A percentile compares a stretch with the other conserved stretches of the same genome.
Conservation (phyloP, 805 yeast genomes). For the Wickerhamia fluorescens region DNA sequence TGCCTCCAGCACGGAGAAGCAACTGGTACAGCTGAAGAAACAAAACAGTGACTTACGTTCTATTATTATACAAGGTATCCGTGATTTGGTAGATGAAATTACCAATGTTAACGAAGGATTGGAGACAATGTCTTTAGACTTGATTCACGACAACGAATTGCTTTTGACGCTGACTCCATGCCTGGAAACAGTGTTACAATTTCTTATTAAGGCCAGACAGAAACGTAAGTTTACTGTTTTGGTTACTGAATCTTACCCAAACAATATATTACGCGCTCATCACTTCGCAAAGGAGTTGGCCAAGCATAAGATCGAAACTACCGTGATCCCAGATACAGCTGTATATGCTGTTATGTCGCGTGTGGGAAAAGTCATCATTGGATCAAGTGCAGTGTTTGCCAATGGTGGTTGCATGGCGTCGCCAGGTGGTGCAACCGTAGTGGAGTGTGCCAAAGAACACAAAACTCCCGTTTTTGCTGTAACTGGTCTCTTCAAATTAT, state of each 20-base stretch:
- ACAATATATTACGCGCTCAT: conserved; percentile 72
- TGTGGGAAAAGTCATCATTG: conserved; percentile 92
- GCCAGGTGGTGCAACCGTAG: conserved; percentile 87
- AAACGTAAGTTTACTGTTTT: conserved; percentile 89
- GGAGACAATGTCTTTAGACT: conserved; percentile 83
- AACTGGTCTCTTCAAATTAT: conserved; percentile 87
- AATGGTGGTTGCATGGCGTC: conserved; percentile 92
- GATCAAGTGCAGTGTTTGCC: conserved; percentile 87
- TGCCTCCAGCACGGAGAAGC: conserved; percentile 16
- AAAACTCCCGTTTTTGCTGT: conserved; percentile 95
- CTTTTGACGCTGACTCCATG: conserved; percentile 91
- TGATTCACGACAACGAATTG: conserved; percentile 88
- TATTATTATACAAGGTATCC: conserved; percentile 83
- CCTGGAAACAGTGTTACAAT: conserved; percentile 81
- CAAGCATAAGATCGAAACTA: conserved; percentile 80
- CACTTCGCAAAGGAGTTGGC: conserved; percentile 73
- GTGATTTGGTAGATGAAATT: conserved; percentile 88
- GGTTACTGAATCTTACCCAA: conserved; percentile 90
- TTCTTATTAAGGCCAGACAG: conserved; percentile 75
- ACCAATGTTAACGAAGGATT: conserved; percentile 84
- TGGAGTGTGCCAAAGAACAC: conserved; percentile 93
- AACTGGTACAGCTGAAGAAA: conserved; percentile 27
- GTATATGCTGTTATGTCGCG: conserved; percentile 94
- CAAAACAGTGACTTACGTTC: conserved; percentile 67
- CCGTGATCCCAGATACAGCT: conserved; percentile 87